A percentile compares a stretch with the other conserved stretches of the same genome.
These are phyloP conservation scores for Mollisiaceae sp. DNA, from an alignment of 2,329 filamentous ascomycete species.

Conservation along the genomic window DNA sequence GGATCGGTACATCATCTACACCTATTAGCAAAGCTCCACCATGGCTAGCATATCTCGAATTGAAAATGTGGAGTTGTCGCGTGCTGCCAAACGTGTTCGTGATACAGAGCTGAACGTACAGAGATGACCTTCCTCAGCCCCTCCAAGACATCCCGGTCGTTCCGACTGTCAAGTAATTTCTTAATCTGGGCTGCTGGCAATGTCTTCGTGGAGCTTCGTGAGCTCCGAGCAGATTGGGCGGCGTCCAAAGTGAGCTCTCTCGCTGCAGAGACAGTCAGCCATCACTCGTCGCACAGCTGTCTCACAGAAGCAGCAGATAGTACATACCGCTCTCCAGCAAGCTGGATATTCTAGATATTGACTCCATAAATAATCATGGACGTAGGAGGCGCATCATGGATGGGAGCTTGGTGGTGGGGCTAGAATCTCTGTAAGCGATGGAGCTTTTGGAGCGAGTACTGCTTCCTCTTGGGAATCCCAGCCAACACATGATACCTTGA, in stretches of 20 bases:
- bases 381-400: constrained; percentile 30
- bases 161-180: constrained; percentile 91
- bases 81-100: neutral
- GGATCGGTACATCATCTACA: constrained; percentile 90
- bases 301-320: constrained; percentile 7
- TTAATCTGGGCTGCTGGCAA: constrained; percentile 86
- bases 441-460: neutral
- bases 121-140: constrained; percentile 87
- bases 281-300: constrained; percentile 9
- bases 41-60: neutral
- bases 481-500: constrained; percentile 8
- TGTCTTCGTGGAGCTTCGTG: constrained; percentile 64
- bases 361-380: constrained; percentile 72
- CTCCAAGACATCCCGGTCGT: constrained; percentile 91
- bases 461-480: constrained; percentile 14
- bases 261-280: constrained; percentile 57
- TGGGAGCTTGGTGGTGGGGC: constrained; percentile 36
- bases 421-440: constrained; percentile 32
- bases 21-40: constrained; percentile 4
- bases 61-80: constrained; percentile 1
- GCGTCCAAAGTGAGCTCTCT: constrained; percentile 97
- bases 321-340: constrained; percentile 89
- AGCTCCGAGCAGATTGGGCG: constrained; percentile 80
- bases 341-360: constrained; percentile 89
- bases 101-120: constrained; percentile 55